Percentiles rank a stretch among this genome's conserved stretches.
phyloP scores from a whole-genome alignment of 495 filamentous ascomycete species.

The Penicillium tannophilum region DNA sequence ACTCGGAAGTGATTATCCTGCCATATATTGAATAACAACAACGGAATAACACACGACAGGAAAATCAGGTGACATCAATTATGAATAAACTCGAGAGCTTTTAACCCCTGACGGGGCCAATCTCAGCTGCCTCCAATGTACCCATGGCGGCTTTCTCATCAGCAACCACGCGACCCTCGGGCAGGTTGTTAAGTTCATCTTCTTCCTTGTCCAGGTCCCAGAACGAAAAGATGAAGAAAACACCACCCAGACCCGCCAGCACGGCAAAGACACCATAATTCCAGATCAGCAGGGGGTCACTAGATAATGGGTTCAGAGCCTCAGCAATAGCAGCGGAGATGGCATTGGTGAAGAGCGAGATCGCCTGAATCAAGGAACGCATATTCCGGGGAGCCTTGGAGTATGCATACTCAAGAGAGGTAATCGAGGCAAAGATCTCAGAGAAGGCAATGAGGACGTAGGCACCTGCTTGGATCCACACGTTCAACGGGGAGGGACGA shows the following conservation, averaged over 20 bases:
- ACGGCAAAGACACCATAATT: constrained; percentile 68
- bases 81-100: background rate
- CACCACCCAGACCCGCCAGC: constrained; percentile 57
- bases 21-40: too few relatives aligned
- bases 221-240: constrained; percentile 61
- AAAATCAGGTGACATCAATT: too few relatives aligned
- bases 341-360: constrained; percentile 70
- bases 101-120: constrained; percentile 22
- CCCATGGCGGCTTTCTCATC: constrained; percentile 16
- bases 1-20: too few relatives aligned
- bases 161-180: constrained; percentile 23
- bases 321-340: constrained; percentile 65
- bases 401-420: constrained; percentile 73
- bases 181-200: constrained; percentile 61
- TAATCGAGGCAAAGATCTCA: constrained; percentile 70
- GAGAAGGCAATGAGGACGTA: constrained; percentile 67
- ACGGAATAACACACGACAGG: too few relatives aligned
- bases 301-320: constrained; percentile 60
- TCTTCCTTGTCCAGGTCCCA: constrained; percentile 61
- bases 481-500: constrained; percentile 47
- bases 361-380: constrained; percentile 68
- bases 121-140: constrained; percentile 16
- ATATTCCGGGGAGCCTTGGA: constrained; percentile 82
- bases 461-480: constrained; percentile 59
- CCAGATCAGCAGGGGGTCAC: constrained; percentile 65